phyloP scores from a whole-genome alignment of 2,329 filamentous ascomycete species.

The Fusarium kyushuense region DNA sequence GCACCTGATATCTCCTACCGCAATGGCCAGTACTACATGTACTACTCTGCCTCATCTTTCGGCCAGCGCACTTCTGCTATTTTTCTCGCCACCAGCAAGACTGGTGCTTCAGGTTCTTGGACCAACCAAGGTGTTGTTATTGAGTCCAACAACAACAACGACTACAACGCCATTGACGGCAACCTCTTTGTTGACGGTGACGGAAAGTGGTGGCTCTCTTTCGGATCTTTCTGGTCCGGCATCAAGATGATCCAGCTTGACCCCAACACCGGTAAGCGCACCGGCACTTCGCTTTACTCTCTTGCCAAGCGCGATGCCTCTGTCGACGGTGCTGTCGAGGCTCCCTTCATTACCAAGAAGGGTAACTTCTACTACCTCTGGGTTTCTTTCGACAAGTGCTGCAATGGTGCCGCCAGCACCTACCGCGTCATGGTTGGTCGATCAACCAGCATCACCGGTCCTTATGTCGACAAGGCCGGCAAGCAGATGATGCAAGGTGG shows the following conservation, averaged over 20 bases:
- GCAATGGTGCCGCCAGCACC: constrained; percentile 48
- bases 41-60: constrained; percentile 52
- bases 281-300: constrained; percentile 40
- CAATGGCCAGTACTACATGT: constrained; percentile 50
- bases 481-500: constrained; percentile 47
- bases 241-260: constrained; percentile 49
- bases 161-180: constrained; percentile 50
- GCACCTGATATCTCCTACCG: constrained; percentile 66
- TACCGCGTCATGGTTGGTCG: constrained; percentile 52
- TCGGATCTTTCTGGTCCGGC: constrained; percentile 51
- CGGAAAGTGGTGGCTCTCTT: constrained; percentile 50
- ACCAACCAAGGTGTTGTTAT: constrained; percentile 48
- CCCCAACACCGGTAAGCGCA: constrained; percentile 45
- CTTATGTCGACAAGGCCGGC: constrained; percentile 46
- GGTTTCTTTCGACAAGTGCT: constrained; percentile 51
- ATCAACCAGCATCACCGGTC: constrained; percentile 47
- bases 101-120: constrained; percentile 49
- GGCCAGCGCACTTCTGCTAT: constrained; percentile 48
- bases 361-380: constrained; percentile 52
- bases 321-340: constrained; percentile 45
- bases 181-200: constrained; percentile 48
- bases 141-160: constrained; percentile 38
- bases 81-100: constrained; percentile 50
- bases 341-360: constrained; percentile 47
- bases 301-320: constrained; percentile 40